Base-by-base conservation (phyloP, 441 rosid genomes). In the Aquilaria agallochum region DNA sequence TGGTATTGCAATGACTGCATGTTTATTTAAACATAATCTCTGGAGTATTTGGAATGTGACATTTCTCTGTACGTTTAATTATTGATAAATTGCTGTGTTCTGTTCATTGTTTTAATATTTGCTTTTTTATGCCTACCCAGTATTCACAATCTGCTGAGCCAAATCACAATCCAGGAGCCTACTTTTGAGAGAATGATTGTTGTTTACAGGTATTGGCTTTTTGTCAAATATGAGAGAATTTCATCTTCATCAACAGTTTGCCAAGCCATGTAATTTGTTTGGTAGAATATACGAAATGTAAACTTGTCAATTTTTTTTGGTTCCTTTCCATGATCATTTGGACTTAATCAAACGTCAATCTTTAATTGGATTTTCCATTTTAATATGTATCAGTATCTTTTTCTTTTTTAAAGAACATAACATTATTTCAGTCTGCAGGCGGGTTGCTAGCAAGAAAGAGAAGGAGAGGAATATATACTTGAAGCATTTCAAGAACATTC, bases 121-220 rank as follows among this genome's bases (percentile, higher is more conserved):
- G 27, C 33, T 62, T 40, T 20, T 57, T 5, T 62, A 40, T 40
- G 50, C 48, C 36, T 52, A 30, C 15, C 57, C 90, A 86, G 95
- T 64, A 55, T 87, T 52, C 66, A 68, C 9, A 83, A 89, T 77
- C 71, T 88, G 71, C 69, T 79, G 55, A 72, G 76, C 58, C 74
- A 79, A 88, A 74, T 78, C 62, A 90, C 91, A 27, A 83, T 88
- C 73, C 96, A 90, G 74, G 97, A 93, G 70, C 96, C 92, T 44
- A 88, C 91, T 36, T 93, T 93, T 64, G 87, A 85, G 55, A 81
- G 96, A 69, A 86, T 90, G 58, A 90, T 88, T 56, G 95, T 90
- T 55, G 86, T 88, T 53, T 86, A 92, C 87, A 89, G 96, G 96
- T 89, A 73, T 33, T 30, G 27, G 8, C 15, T 66, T 10, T 48